These are phyloP conservation scores for Ophiocordyceps sinensis DNA, from an alignment of 2,329 filamentous ascomycete genomes.

Conservation along the genomic window DNA sequence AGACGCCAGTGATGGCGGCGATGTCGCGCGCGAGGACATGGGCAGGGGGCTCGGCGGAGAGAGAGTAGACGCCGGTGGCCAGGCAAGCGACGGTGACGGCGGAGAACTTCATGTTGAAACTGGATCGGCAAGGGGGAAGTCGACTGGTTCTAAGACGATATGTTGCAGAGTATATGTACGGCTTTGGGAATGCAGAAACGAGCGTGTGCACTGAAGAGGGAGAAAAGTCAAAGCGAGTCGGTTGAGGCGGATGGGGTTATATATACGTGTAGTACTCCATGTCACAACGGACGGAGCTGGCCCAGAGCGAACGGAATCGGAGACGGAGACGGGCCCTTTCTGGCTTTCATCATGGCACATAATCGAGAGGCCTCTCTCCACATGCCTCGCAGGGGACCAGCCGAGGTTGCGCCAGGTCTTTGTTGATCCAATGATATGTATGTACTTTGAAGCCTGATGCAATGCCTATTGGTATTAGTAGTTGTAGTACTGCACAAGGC, in stretches of 20 bases:
- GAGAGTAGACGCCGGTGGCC: slow-evolving; percentile 5
- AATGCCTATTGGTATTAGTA: too few relatives aligned
- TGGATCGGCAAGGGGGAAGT: background rate
- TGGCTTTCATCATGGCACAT: background rate
- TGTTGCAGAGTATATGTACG: background rate
- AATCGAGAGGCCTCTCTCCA: background rate
- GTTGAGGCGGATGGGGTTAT: background rate
- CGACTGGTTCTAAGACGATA: background rate
- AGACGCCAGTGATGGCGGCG: slow-evolving; percentile 3
- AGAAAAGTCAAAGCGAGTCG: slow-evolving; percentile 1
- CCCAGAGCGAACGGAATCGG: background rate
- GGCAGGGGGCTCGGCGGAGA: background rate
- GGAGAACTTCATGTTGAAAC: slow-evolving; percentile 8
- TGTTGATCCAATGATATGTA: background rate
- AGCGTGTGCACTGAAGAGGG: background rate
- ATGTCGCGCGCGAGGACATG: slow-evolving; percentile 5
- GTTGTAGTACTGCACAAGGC: background rate
- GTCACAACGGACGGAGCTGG: background rate
- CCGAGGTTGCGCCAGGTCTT: background rate
- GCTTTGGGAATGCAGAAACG: background rate
- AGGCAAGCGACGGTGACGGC: slow-evolving; percentile 4
- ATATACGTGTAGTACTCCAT: background rate
- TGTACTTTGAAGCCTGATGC: too few relatives aligned
- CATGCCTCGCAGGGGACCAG: background rate
- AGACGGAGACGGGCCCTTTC: background rate